These are phyloP conservation scores for Isabelozyma pseudorhagii DNA, from an alignment of 805 yeast species.

Conservation along the genomic window DNA sequence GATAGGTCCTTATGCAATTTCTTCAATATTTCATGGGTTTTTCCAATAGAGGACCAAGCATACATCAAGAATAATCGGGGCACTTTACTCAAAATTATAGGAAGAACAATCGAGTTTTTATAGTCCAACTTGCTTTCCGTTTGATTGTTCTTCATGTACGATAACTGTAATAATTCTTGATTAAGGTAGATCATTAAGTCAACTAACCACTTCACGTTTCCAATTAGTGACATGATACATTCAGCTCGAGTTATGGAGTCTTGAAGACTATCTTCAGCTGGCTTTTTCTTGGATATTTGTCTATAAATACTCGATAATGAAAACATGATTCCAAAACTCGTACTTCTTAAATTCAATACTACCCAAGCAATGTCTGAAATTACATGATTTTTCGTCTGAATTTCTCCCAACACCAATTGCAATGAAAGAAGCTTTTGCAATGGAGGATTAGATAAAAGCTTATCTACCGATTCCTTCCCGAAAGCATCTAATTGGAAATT, in stretches of 20 bases:
- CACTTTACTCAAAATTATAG: conserved; percentile 63
- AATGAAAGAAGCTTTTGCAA: conserved; percentile 68
- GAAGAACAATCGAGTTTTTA: conserved; percentile 46
- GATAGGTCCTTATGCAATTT: conserved; percentile 52
- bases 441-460: conserved; percentile 69
- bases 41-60: conserved; percentile 63
- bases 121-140: conserved; percentile 17
- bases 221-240: conserved; percentile 59
- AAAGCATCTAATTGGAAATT: conserved; percentile 64
- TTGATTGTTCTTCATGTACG: conserved; percentile 18
- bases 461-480: conserved; percentile 72
- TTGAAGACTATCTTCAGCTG: conserved; percentile 47
- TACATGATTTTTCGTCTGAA: conserved; percentile 23
- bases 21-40: conserved; percentile 54
- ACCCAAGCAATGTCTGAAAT: conserved; percentile 57
- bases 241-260: conserved; percentile 62
- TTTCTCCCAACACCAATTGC: conserved; percentile 62
- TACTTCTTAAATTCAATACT: conserved; percentile 63
- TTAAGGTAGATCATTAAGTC: conserved; percentile 70
- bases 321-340: conserved; percentile 68
- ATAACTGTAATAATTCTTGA: conserved; percentile 64
- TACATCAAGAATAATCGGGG: conserved; percentile 66
- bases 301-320: conserved; percentile 59
- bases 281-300: conserved; percentile 61
- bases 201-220: conserved; percentile 81